A percentile compares a stretch with the other conserved stretches of the same genome.
Evolutionary conservation across 164 flowering plant genomes (phyloP).

Genomic region (Houttuynia cordata): DNA sequence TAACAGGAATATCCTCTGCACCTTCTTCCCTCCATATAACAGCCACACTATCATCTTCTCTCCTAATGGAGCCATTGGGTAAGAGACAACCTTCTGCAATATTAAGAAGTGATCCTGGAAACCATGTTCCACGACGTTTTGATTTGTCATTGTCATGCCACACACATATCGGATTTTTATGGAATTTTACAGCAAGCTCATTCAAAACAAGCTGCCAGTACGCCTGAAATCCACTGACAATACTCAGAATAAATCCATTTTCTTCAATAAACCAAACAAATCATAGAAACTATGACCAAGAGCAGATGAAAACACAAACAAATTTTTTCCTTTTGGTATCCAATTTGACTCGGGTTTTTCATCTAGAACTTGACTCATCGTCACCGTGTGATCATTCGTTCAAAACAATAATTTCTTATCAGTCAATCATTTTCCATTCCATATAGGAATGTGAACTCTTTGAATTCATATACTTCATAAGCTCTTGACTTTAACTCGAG

Average conservation of each 20-base stretch:
- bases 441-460: no score
- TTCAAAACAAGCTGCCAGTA: conserved; percentile 70
- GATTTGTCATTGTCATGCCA: conserved; percentile 51
- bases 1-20: conserved; percentile 42
- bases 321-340: no score
- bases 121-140: conserved; percentile 68
- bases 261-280: no score
- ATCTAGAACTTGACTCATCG: no score
- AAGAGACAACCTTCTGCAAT: conserved; percentile 81
- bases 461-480: no score
- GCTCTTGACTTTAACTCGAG: no score
- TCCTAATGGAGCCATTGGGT: conserved; percentile 33
- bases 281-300: not conserved
- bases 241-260: no score
- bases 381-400: no score
- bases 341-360: no score
- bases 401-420: no score
- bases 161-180: conserved; percentile 47
- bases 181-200: conserved; percentile 58
- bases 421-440: no score
- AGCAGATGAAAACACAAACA: not conserved
- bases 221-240: conserved; percentile 27
- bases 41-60: conserved; percentile 47
- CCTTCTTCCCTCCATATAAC: conserved; percentile 83
- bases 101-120: conserved; percentile 70